Evolutionary conservation across 1,284 basidiomycete genomes (phyloP).

Genomic region (Earliella scabrosa): DNA sequence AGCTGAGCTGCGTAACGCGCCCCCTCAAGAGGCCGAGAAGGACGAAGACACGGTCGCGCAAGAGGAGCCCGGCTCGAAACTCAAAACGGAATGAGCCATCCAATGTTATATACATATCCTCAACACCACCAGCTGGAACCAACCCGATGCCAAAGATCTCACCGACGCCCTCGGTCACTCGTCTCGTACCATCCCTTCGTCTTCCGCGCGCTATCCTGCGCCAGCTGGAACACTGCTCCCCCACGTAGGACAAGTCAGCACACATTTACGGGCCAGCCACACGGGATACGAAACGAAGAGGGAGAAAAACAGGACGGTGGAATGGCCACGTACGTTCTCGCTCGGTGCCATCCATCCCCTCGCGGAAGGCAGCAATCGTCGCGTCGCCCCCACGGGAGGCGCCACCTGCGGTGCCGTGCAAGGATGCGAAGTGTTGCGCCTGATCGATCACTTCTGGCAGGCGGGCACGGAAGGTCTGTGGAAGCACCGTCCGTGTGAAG

Average conservation of each 20-base stretch:
- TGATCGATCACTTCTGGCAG: constrained; percentile 86
- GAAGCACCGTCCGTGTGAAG: too few species aligned
- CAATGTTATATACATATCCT: background rate
- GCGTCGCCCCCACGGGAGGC: constrained; percentile 58
- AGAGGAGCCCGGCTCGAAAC: constrained; percentile 11
- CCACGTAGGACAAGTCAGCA: background rate
- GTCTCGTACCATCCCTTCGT: constrained; percentile 87
- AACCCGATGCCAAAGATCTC: constrained; percentile 14
- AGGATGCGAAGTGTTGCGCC: constrained; percentile 85
- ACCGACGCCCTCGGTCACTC: constrained; percentile 56
- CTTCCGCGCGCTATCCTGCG: constrained; percentile 78
- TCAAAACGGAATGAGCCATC: constrained; percentile 26
- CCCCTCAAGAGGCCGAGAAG: background rate
- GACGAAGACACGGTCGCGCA: background rate
- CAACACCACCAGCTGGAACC: background rate
- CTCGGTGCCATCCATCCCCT: constrained; percentile 88
- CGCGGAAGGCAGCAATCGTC: constrained; percentile 76
- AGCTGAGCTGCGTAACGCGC: constrained; percentile 38
- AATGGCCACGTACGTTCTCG: constrained; percentile 69
- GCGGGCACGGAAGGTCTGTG: constrained; percentile 79
- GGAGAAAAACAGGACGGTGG: background rate
- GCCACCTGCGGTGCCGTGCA: constrained; percentile 45
- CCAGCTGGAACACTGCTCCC: constrained; percentile 75
- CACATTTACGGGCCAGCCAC: background rate
- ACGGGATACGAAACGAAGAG: background rate